Conservation (phyloP, 2,329 filamentous ascomycete species). For the Clonostachys chloroleuca region DNA sequence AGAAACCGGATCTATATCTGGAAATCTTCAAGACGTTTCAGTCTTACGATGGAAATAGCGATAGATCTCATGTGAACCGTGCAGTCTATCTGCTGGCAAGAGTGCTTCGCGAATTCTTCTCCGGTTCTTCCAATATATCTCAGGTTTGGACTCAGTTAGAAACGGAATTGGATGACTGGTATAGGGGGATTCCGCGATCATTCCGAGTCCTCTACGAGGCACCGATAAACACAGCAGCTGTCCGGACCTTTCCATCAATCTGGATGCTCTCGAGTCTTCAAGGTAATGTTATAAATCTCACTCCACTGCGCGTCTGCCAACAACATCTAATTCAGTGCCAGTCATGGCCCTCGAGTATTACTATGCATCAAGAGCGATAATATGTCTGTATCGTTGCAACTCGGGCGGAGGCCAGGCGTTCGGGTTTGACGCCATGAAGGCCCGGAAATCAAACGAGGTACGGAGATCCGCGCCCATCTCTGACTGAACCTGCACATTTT, state of each 20-base stretch:
- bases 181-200: not conserved
- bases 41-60: slow-evolving; percentile 7
- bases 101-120: not conserved
- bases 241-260: not conserved
- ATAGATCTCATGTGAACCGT: slow-evolving; percentile 10
- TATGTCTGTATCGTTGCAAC: not conserved
- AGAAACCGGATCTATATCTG: slow-evolving; percentile 9
- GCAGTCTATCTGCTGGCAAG: slow-evolving; percentile 3
- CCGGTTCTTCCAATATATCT: not conserved
- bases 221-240: not conserved
- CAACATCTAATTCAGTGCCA: not conserved
- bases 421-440: too few species aligned
- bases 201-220: not conserved
- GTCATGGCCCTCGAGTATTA: not conserved
- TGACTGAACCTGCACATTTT: not conserved
- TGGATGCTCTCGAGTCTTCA: not conserved
- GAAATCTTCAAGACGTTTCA: slow-evolving; percentile 9
- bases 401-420: too few species aligned
- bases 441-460: too few species aligned
- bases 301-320: too few species aligned
- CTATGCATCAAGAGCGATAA: not conserved
- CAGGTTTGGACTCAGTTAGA: not conserved
- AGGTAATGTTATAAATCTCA: not conserved
- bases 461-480: not conserved
- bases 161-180: not conserved